Base-by-base conservation (phyloP, 2,329 filamentous ascomycete species). In the Trichoderma endophyticum region DNA sequence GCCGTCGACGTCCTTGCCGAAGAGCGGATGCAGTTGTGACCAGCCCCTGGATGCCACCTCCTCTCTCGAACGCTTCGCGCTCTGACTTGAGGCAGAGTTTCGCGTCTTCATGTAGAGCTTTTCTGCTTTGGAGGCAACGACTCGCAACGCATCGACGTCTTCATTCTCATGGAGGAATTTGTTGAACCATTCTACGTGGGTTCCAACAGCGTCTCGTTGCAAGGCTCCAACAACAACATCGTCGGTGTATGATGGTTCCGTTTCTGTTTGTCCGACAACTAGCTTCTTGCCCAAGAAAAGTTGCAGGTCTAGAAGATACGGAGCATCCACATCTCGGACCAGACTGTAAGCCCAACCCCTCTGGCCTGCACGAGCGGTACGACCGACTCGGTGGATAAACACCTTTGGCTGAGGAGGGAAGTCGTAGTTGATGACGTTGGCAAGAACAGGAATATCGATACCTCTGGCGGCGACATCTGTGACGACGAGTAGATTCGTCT, bases 351-450 rank as follows among this genome's bases (percentile, higher is more conserved):
- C 93, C 96, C 96, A 98, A 74, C 96, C 96, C 75, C 92, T 90
- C 77, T 94, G 91, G 15, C 95, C 96, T 59, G 97, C 97, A 88
- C 96, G 90, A 54, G 96, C 97, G 30, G 97, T 99, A 83, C 96
- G 91, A 77, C 96, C 96, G 61, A 99, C 96, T 79, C 96, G 91
- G 82, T 99, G 96, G 32, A 99, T 92, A 77, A 97, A 99, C 56
- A 99, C 91, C 83, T 99, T 99, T 24, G 96, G 94, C 78, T 98
- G 96, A 2, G 95, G 93, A 3, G 96, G 95, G 75, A 99, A 99
- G 79, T 98, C 95, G 82, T 97, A 99, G 85, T 99, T 98, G 85
- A 99, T 95, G 72, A 99, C 96, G 79, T 99, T 98, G 71, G 94
- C 95, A 43, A 99, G 87, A 61, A 98, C 89, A 0, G 96, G 96